Evolutionary conservation across 1,139 yeast species (phyloP), one percentile per base, ranked within the genome.

Genomic region (Hansenula anomala): DNA sequence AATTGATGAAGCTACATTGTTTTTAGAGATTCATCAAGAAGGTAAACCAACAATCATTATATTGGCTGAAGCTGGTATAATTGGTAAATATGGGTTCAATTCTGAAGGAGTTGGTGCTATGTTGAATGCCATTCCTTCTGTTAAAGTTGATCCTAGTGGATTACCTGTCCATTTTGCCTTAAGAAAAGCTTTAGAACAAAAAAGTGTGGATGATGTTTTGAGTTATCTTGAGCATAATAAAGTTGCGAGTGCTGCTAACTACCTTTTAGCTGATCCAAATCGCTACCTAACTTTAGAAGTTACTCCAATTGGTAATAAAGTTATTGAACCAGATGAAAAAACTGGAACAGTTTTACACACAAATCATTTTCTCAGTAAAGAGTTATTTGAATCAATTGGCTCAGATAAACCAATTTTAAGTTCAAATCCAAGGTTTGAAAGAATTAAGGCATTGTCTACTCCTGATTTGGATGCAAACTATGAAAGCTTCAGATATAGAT

Each of bases 111-210:
- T 49, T 16, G 48, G 48, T 13, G 35, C 47, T 7, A 47, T 48
- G 48, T 29, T 51, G 28, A 51, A 50, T 38, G 54, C 53, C 2
- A 43, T 50, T 6, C 28, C 41, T 3, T 41, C 52, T 2, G 40
- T 32, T 14, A 59, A 58, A 8, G 51, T 60, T 15, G 51, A 49
- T 30, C 43, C 43, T 16, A 40, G 53, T 10, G 54, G 52, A 39
- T 45, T 59, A 15, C 67, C 67, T 8, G 49, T 61, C 22, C 67
- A 63, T 36, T 43, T 63, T 34, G 58, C 61, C 1, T 42, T 62
- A n/a, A 49, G 67, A 36, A 45, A 53, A 30, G 55, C 60, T 1
- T 43, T 61, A 34, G 59, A 59, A 30, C 49, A 51, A 30, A 36
- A 40, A 12, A 40, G 54, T 8, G 58, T 58, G 10, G 52, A 45